These are phyloP conservation scores for Aspergillus ostianus DNA, from an alignment of 495 filamentous ascomycete species.

Conservation along the genomic window DNA sequence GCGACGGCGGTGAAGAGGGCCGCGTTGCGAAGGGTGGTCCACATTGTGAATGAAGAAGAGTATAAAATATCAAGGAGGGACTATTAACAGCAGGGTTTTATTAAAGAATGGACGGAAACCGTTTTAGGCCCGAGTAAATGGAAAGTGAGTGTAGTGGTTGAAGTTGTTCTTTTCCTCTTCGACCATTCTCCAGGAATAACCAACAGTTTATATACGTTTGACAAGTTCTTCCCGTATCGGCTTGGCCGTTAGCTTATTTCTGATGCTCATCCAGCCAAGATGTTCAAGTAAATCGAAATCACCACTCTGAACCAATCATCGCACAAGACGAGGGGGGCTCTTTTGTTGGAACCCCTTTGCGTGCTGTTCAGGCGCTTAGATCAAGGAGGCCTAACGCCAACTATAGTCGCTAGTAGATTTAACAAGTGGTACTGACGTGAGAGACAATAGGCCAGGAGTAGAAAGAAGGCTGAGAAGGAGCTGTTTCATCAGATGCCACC, in stretches of 20 bases:
- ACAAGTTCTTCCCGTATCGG: neutral
- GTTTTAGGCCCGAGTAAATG: neutral
- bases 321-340: neutral
- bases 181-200: neutral
- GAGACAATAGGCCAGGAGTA: neutral
- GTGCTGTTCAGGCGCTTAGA: neutral
- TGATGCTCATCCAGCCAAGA: neutral
- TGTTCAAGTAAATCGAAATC: neutral
- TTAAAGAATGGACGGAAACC: neutral
- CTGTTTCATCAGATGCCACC: neutral
- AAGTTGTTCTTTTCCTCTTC: neutral
- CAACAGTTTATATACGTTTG: neutral
- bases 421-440: neutral
- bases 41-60: neutral
- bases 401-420: neutral
- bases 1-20: neutral
- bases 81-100: neutral
- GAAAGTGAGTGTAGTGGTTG: neutral
- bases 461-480: neutral
- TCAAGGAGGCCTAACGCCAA: neutral
- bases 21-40: neutral
- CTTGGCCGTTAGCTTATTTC: neutral
- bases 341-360: neutral
- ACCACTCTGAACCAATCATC: neutral
- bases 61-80: neutral